phyloP scores from a whole-genome alignment of 768 basidiomycete species.

The Leucosporidium creatinivorum region DNA sequence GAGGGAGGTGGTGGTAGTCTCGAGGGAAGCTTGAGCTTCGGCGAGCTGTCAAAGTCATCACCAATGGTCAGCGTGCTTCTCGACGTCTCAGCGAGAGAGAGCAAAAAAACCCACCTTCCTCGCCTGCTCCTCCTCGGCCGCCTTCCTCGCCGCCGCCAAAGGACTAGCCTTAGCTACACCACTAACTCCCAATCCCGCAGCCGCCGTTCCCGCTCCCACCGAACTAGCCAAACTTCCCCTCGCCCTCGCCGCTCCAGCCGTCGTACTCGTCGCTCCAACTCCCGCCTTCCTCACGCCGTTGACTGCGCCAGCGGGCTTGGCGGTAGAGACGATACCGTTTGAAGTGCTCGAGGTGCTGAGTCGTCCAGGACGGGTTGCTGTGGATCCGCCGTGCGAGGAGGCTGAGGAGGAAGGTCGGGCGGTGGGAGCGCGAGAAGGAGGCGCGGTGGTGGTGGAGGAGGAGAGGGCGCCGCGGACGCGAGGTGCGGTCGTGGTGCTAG shows the following conservation, averaged over 20 bases:
- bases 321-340: background rate
- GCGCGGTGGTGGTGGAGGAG: background rate
- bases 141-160: background rate
- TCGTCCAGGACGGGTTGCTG: background rate
- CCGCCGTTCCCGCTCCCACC: background rate
- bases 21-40: background rate
- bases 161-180: background rate
- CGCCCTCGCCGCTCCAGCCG: background rate
- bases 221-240: background rate
- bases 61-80: background rate
- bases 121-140: background rate
- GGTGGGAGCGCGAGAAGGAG: too few relatives aligned
- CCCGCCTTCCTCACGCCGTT: background rate
- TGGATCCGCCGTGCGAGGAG: background rate
- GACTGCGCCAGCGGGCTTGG: background rate
- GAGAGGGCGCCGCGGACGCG: background rate
- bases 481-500: background rate
- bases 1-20: background rate
- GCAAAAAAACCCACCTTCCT: background rate
- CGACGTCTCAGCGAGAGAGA: background rate
- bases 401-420: background rate
- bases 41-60: background rate
- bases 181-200: background rate
- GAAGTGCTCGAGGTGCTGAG: background rate
- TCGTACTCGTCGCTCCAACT: background rate